Evolutionary conservation across 805 yeast genomes (phyloP).

Genomic region (Pichia californica): DNA sequence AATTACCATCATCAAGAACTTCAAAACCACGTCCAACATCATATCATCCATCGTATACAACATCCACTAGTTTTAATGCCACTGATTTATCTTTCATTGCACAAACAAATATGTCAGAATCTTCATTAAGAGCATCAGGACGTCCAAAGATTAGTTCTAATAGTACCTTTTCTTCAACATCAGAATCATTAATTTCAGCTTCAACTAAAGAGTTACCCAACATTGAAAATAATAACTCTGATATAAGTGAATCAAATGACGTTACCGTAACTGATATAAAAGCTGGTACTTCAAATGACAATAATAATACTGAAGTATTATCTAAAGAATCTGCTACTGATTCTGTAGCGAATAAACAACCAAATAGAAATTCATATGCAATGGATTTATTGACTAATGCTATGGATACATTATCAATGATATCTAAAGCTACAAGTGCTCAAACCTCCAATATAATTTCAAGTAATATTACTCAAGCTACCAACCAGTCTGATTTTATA

Average conservation of each 20-base stretch:
- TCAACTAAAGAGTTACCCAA: constrained; percentile 21
- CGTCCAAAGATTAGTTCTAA: constrained; percentile 8
- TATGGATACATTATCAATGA: constrained; percentile 18
- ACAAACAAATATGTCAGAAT: constrained; percentile 21
- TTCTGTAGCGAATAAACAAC: background rate
- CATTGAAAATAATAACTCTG: constrained; percentile 21
- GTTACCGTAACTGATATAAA: background rate
- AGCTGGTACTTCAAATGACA: background rate
- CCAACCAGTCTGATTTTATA: too few relatives aligned
- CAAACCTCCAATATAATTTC: background rate
- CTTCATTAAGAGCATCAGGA: constrained; percentile 12
- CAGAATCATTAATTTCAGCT: constrained; percentile 21
- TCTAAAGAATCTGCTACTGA: background rate
- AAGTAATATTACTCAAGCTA: background rate
- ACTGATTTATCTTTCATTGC: constrained; percentile 27
- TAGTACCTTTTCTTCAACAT: constrained; percentile 10
- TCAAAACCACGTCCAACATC: constrained; percentile 80
- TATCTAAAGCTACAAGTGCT: background rate
- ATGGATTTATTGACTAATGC: constrained; percentile 30
- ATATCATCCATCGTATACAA: constrained; percentile 60
- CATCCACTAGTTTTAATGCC: constrained; percentile 20
- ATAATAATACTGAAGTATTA: background rate
- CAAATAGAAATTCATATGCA: constrained; percentile 23
- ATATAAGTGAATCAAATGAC: constrained; percentile 10
- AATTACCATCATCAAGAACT: constrained; percentile 27